Evolutionary conservation across 768 basidiomycete species (phyloP), one percentile per base, ranked within the genome.

Genomic region (Lyophyllum atratum): DNA sequence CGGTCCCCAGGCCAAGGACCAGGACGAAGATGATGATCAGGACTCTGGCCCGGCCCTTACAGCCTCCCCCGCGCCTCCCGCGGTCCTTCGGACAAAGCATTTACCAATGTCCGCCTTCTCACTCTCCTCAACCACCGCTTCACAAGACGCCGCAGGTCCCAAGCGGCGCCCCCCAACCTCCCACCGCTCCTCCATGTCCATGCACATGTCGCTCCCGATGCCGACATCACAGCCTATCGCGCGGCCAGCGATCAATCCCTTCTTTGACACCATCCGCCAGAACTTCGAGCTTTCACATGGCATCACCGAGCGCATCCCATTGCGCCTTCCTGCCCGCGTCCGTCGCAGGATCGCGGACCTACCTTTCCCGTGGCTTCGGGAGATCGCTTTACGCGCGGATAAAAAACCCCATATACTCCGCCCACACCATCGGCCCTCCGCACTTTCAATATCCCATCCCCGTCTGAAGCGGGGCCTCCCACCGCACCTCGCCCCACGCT

Each of bases 231-330:
- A 64, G 46, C 58, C 61, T 56, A 61, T 29, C 22, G 28, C 31
- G 24, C 55, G 70, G 28, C 70, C 73, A 10, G 70, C 87, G 8
- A 85, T 80, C 62, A 98, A 96, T 69, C 96, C 96, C 10, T 98
- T 98, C 76, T 98, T 93, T 63, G 95, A 98, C 72, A 89, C 90
- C 64, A 91, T 98, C 64, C 86, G 91, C 37, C 92, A 94, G 72
- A 92, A 93, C 63, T 69, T 86, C 2, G 94, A 97, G 73, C 83
- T 97, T 22, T 83, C 87, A 2, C 77, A 85, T 31, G 85, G 85
- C 7, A 80, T 85, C 59, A 90, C 87, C 0, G 92, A 94, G 64
- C 88, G 91, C 31, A 95, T 96, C 34, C 86, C 92, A 14, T 84
- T 97, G 51, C 73, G 80, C 46, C 72, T 83, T 2, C 76, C 81